phyloP scores from a whole-genome alignment of 305 asterid genomes.

The Rubia peregrina region DNA sequence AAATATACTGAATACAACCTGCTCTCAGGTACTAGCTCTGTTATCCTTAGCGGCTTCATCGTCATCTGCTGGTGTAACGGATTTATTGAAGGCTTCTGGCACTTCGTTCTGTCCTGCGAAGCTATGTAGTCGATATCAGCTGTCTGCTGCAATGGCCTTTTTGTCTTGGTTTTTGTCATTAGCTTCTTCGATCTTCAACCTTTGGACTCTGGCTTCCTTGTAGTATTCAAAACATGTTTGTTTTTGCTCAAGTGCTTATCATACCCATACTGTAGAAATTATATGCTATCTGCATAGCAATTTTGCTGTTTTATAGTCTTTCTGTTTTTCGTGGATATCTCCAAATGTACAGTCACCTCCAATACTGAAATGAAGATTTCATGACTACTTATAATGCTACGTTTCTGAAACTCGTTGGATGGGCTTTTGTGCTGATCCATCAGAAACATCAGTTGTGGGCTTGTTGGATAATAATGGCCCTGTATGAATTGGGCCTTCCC shows the following conservation, averaged over 20 bases:
- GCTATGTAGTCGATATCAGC: slow-evolving; percentile 63
- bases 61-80: slow-evolving; percentile 68
- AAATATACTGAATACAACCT: not conserved
- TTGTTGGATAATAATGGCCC: too few species aligned
- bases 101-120: slow-evolving; percentile 39
- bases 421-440: not conserved
- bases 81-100: slow-evolving; percentile 48
- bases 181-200: slow-evolving; percentile 69
- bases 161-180: slow-evolving; percentile 72
- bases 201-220: slow-evolving; percentile 71
- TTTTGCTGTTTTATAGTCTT: slow-evolving; percentile 14
- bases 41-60: slow-evolving; percentile 78
- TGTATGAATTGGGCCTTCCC: not conserved
- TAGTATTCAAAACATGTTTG: slow-evolving; percentile 21
- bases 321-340: slow-evolving; percentile 9
- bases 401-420: not conserved
- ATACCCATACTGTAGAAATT: slow-evolving; percentile 17
- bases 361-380: slow-evolving; percentile 17
- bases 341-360: slow-evolving; percentile 31
- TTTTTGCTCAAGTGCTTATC: not conserved
- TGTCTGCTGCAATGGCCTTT: slow-evolving; percentile 86
- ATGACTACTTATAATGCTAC: not conserved
- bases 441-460: not conserved
- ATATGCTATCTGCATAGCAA: slow-evolving; percentile 14
- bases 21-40: slow-evolving; percentile 51